Evolutionary conservation across 177 flowering plant genomes (phyloP).

Genomic region (Vitis hybrid): DNA sequence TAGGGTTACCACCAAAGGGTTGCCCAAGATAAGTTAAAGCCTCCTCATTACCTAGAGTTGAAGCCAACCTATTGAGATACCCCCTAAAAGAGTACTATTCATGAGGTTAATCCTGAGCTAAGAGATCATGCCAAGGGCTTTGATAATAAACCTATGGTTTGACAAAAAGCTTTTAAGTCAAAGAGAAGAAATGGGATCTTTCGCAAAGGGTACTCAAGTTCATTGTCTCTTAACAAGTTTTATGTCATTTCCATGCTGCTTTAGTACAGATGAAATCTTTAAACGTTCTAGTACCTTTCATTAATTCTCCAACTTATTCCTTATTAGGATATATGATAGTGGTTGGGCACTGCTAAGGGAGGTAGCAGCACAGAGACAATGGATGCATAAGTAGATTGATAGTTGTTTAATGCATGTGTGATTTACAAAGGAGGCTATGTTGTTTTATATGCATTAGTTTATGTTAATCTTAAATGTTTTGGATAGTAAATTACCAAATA

Average conservation of each 20-base stretch:
- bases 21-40: too few species aligned
- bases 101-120: background rate
- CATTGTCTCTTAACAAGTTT: background rate
- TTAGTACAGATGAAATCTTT: background rate
- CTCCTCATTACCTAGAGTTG: too few species aligned
- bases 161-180: too few species aligned
- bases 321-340: background rate
- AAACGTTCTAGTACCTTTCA: background rate
- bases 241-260: background rate
- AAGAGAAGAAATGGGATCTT: too few species aligned
- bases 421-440: background rate
- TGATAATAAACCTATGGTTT: too few species aligned
- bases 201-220: too few species aligned
- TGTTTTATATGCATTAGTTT: background rate
- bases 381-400: background rate
- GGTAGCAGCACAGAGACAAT: background rate
- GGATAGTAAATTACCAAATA: too few species aligned
- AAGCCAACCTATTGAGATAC: too few species aligned
- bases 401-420: background rate
- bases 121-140: too few species aligned
- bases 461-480: too few species aligned
- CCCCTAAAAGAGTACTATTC: background rate
- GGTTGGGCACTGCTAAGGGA: background rate
- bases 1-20: too few species aligned
- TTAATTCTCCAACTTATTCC: background rate